phyloP scores from a whole-genome alignment of 192 early-diverging fungal species.

The Geranomyces variabilis region DNA sequence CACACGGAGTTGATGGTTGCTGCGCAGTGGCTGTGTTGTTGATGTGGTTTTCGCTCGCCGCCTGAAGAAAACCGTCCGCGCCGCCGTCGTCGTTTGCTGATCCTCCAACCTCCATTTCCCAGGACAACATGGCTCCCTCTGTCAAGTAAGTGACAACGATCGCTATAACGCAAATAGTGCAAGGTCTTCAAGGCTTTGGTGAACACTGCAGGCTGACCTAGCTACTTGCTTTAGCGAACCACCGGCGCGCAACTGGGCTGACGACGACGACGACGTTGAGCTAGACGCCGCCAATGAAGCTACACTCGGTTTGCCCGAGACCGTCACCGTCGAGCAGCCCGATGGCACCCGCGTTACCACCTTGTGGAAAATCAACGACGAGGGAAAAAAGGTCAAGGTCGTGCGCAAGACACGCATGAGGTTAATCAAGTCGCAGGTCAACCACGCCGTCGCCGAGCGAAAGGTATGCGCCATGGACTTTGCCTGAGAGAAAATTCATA shows the following conservation, averaged over 20 bases:
- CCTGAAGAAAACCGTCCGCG: too few relatives aligned
- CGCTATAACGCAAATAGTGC: too few relatives aligned
- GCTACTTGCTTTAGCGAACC: conserved; percentile 24
- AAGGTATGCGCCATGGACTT: too few relatives aligned
- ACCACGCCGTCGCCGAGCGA: conserved; percentile 87
- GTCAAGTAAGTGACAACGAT: too few relatives aligned
- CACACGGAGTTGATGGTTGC: too few relatives aligned
- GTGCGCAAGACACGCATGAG: conserved; percentile 81
- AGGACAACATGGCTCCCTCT: too few relatives aligned
- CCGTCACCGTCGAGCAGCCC: conserved; percentile 63
- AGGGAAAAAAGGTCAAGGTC: conserved; percentile 90
- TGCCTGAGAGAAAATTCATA: too few relatives aligned
- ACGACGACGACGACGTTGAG: conserved; percentile 71
- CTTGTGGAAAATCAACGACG: conserved; percentile 83
- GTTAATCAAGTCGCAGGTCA: conserved; percentile 71
- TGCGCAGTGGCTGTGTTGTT: too few relatives aligned
- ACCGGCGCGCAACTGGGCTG: conserved; percentile 65
- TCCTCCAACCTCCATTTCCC: too few relatives aligned
- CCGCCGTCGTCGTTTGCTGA: too few relatives aligned
- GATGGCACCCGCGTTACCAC: conserved; percentile 82
- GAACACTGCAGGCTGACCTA: background rate
- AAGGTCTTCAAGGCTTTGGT: too few relatives aligned
- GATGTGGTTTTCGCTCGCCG: too few relatives aligned
- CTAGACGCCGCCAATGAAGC: conserved; percentile 28
- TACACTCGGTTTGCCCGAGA: conserved; percentile 43